phyloP scores from a whole-genome alignment of 129 eudicot species.

The Kitagawia praeruptora region DNA sequence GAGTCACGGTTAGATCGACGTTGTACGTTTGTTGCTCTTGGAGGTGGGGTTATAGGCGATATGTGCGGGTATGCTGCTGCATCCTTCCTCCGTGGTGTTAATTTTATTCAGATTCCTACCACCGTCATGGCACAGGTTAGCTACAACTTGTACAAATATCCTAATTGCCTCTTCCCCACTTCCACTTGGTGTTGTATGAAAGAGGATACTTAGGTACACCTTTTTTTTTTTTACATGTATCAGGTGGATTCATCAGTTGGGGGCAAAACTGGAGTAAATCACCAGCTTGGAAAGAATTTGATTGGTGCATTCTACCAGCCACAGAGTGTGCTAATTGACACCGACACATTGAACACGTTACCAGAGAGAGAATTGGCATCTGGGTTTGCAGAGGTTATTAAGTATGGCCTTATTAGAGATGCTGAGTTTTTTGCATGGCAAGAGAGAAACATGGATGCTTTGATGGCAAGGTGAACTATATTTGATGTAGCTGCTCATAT shows the following conservation, averaged over 20 bases:
- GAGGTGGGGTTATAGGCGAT: slow-evolving; percentile 98
- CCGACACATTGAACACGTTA: slow-evolving; percentile 78
- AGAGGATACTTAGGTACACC: slow-evolving; percentile 6
- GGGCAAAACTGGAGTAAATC: slow-evolving; percentile 97
- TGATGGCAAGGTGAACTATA: slow-evolving; percentile 61
- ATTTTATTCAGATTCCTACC: slow-evolving; percentile 96
- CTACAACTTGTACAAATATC: not conserved
- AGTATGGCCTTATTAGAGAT: slow-evolving; percentile 91
- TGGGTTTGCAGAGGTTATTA: slow-evolving; percentile 90
- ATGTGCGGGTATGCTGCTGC: slow-evolving; percentile 99
- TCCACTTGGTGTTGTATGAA: not conserved
- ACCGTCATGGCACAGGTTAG: slow-evolving; percentile 98
- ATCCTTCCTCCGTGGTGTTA: slow-evolving; percentile 87
- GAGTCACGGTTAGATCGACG: slow-evolving; percentile 85
- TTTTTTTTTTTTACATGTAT: slow-evolving; percentile 9
- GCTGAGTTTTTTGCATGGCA: slow-evolving; percentile 96
- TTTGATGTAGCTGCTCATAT: not conserved
- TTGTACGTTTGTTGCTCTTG: slow-evolving; percentile 97
- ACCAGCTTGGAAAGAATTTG: slow-evolving; percentile 76
- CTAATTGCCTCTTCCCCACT: not conserved
- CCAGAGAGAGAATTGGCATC: slow-evolving; percentile 97
- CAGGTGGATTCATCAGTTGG: slow-evolving; percentile 99
- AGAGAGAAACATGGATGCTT: slow-evolving; percentile 76
- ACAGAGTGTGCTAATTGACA: slow-evolving; percentile 94
- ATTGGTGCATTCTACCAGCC: slow-evolving; percentile 99